Evolutionary conservation across 805 yeast genomes (phyloP), one percentile per base, ranked within the genome.

Genomic region (Debaryomyces hansenii): DNA sequence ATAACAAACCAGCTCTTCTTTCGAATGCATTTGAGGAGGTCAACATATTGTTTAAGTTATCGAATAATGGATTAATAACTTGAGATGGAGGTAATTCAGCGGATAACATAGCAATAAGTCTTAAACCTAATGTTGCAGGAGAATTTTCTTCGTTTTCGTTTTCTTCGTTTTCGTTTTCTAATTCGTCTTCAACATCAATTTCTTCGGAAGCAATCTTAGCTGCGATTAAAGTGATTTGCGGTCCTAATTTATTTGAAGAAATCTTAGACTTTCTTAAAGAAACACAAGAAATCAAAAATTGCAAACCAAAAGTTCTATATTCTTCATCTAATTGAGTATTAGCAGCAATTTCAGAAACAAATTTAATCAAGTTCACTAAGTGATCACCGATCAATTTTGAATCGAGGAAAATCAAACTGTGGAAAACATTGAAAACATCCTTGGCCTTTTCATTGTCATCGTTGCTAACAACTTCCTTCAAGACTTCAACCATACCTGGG

Each of bases 141-240:
- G 84, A 79, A 59, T 83, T 86, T 69, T 92, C 98, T 70, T 90
- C 97, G 62, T 89, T 90, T 67, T 90, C 97, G 56, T 88, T 92
- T 58, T 90, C 95, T 62, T 88, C 96, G 52, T 86, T 91, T 59
- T 87, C 92, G 49, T 80, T 84, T 52, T 82, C 82, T 53, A 87
- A 76, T 63, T 86, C 92, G 38, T 82, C 85, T 54, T 87, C 94
- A 45, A 85, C 82, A 57, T 87, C 95, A 43, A 70, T 66, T 57
- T 79, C 83, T 69, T 89, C 96, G 52, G 90, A 78, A 20, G 94
- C 85, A 52, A 92, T 83, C 56, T 80, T 77, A 48, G 89, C 72
- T 47, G 94, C 92, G 51, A 86, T 78, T 52, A 80, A 66, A 37
- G 94, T 82, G 56, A 94, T 78, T 46, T 78, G 80, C 38, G 90